A percentile compares a stretch with the other conserved stretches of the same genome.
These are phyloP conservation scores for Aspergillus olivimuriae DNA, from an alignment of 495 filamentous ascomycete genomes.

Conservation along the genomic window DNA sequence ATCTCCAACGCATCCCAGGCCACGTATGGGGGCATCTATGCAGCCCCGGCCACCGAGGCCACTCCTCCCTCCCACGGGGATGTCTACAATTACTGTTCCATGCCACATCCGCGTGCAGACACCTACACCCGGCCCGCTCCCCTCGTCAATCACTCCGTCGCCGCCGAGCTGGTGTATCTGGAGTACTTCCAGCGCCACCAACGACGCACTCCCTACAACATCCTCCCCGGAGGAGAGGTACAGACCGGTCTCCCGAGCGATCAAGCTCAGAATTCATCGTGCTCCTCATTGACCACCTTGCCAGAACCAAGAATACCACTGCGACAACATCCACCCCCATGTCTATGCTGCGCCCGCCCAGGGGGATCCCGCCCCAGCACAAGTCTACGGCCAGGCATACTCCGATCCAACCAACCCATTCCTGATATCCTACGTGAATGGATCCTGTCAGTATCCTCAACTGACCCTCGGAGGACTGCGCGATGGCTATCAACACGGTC, in stretches of 20 bases:
- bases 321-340: conserved; percentile 34
- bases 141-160: conserved; percentile 21
- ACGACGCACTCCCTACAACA: conserved; percentile 36
- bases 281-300: neutral
- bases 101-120: conserved; percentile 38
- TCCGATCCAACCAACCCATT: conserved; percentile 35
- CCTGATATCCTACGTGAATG: conserved; percentile 25
- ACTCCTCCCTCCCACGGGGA: conserved; percentile 19
- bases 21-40: conserved; percentile 36
- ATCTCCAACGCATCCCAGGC: conserved; percentile 35
- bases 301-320: conserved; percentile 37
- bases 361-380: conserved; percentile 19
- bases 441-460: conserved; percentile 39
- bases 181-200: conserved; percentile 41
- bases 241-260: neutral
- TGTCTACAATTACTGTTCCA: conserved; percentile 37
- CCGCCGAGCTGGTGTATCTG: conserved; percentile 31
- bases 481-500: conserved; percentile 38
- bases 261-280: no score
- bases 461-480: conserved; percentile 38
- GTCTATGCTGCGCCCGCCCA: conserved; percentile 28
- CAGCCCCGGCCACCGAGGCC: conserved; percentile 24
- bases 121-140: conserved; percentile 28
- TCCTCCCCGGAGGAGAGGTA: conserved; percentile 37
- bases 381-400: conserved; percentile 37